Evolutionary conservation across 306 rosid genomes (phyloP), one percentile per base, ranked within the genome.

Genomic region (Quercus dentata): DNA sequence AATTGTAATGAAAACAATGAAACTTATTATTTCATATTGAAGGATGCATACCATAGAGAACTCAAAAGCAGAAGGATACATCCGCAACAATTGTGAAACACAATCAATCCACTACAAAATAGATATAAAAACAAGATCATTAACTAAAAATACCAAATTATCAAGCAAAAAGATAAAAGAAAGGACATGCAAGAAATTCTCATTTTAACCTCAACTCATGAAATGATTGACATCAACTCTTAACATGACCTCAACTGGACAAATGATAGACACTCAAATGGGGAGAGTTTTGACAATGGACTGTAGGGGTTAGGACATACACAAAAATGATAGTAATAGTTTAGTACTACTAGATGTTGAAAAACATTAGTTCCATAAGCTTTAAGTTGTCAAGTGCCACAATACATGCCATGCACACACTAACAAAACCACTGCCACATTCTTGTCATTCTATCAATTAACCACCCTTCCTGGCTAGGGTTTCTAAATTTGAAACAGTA

Each of bases 51-150:
- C 99, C 80, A 93, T 86, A 79, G 99, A 93, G 81, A 95, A 95
- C 87, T 95, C 94, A 82, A 95, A 95, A 72, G 99, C 97, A 78
- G 77, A 89, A 56, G 99, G 99, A 88, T 95, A 95, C 92, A 93
- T 93, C 86, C 98, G 96, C 87, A 91, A 41, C 80, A 95, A 76
- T 87, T 95, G 99, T 57, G 99, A 88, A 82, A 93, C 91, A 73
- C 99, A 95, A 82, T 95, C 99, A 85, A 91, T 82, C 99, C 99
- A 95, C 99, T 95, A 93, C 88, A 85, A 15, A 31, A 61, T 57
- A 85, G 63, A 88, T 71, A 86, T 10, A 78, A 59, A 79, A 15
- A 73, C 70, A 52, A 81, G 80, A 58, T 56, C 44, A 80, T 80
- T 75, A 82, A 78, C 69, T 73, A 72, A 69, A 11, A 71, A 69